Conservation (phyloP, 2,329 filamentous ascomycete genomes). For the Fusarium sp. region DNA sequence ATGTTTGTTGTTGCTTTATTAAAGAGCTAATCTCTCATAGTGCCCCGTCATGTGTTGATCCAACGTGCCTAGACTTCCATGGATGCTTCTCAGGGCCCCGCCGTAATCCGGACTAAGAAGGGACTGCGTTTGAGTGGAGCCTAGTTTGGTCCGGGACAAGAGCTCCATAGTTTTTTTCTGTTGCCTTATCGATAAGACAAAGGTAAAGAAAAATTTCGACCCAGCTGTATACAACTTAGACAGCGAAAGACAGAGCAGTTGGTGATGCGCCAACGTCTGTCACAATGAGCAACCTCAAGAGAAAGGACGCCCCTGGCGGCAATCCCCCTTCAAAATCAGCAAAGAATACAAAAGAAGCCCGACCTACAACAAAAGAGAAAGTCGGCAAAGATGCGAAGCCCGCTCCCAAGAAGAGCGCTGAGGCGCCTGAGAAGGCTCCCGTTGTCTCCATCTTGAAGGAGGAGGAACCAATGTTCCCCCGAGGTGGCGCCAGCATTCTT, state of each 20-base stretch:
- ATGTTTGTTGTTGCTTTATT: slow-evolving; percentile 21
- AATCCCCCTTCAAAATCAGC: slow-evolving; percentile 62
- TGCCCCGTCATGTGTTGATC: slow-evolving; percentile 39
- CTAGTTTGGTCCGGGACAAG: background rate
- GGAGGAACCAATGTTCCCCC: slow-evolving; percentile 90
- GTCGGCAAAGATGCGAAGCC: slow-evolving; percentile 48
- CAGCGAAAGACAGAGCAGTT: slow-evolving; percentile 38
- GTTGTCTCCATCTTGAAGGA: slow-evolving; percentile 68
- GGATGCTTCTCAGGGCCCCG: slow-evolving; percentile 15
- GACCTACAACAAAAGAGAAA: slow-evolving; percentile 61
- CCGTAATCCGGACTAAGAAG: slow-evolving; percentile 5
- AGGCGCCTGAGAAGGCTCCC: slow-evolving; percentile 50
- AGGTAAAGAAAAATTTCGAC: slow-evolving; percentile 18
- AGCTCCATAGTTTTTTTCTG: slow-evolving; percentile 15
- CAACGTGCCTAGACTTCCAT: slow-evolving; percentile 26
- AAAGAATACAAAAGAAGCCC: slow-evolving; percentile 59
- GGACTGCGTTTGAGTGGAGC: slow-evolving; percentile 5
- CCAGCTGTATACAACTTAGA: slow-evolving; percentile 20
- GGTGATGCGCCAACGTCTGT: slow-evolving; percentile 47
- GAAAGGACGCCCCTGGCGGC: slow-evolving; percentile 67
- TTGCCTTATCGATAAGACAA: slow-evolving; percentile 35
- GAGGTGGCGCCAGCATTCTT: slow-evolving; percentile 89
- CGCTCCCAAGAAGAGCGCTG: slow-evolving; percentile 46
- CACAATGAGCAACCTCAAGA: slow-evolving; percentile 67
- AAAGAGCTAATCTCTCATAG: slow-evolving; percentile 20